Percentiles rank a stretch among this genome's conserved stretches.
Conservation (phyloP, 192 early-diverging fungal species). For the Backusella luteola region DNA sequence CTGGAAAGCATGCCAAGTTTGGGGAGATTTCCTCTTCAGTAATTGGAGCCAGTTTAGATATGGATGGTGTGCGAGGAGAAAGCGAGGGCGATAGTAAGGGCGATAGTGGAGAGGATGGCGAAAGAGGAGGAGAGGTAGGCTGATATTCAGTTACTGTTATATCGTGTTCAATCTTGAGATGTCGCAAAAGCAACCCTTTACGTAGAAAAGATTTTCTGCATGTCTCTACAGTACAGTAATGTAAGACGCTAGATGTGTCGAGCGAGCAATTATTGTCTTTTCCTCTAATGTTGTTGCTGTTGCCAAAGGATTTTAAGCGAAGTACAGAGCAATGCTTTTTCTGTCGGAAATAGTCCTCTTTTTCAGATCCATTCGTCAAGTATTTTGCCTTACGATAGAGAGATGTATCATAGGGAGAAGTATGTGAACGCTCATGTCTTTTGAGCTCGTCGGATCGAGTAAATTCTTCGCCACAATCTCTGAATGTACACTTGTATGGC, state of each 20-base stretch:
- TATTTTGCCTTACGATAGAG: background rate
- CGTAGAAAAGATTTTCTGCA: constrained; percentile 3
- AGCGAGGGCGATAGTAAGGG: background rate
- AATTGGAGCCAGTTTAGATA: background rate
- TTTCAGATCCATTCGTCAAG: background rate
- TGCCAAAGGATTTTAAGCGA: background rate
- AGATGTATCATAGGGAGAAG: background rate
- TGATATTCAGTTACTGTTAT: background rate
- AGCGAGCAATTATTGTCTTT: background rate
- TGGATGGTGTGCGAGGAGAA: background rate
- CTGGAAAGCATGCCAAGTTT: background rate
- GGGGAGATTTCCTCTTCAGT: background rate
- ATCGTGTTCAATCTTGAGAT: background rate
- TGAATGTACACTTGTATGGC: constrained; percentile 2
- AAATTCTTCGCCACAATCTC: background rate
- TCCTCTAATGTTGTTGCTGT: background rate
- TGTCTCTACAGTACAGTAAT: background rate
- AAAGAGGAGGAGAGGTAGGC: background rate
- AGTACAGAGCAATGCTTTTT: background rate
- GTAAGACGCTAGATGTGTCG: background rate
- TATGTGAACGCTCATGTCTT: constrained; percentile 3
- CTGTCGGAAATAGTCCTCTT: constrained; percentile 9
- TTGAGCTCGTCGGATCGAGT: constrained; percentile 11
- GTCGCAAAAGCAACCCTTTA: background rate
- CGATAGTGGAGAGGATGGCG: background rate